Base-by-base conservation (phyloP, 2,329 filamentous ascomycete genomes). In the Aspergillus arachidicola region DNA sequence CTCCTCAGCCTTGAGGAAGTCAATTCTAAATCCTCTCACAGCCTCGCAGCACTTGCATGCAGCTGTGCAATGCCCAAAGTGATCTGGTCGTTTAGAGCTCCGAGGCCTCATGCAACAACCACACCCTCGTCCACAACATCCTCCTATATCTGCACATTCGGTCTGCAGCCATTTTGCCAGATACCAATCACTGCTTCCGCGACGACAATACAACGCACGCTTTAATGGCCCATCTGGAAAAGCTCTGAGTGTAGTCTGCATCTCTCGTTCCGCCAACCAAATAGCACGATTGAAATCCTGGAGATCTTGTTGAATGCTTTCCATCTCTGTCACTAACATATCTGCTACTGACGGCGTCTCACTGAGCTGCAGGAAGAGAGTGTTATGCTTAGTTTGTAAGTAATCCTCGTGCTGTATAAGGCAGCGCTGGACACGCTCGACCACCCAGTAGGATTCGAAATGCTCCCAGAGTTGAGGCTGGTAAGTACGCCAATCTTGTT, bases 391-490 rank as follows among this genome's bases (percentile, higher is more conserved):
- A 2, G n/a, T 0, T 10, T 10, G 19, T 10, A 41, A 0, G 1
- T 4, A 41, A 19, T 16, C 38, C 7, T 41, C 38, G 4, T 9
- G 0, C 2, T 41, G 38, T 41, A 41, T n/a, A 4, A 41, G 0
- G 6, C 0, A 0, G 16, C 38, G 38, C 1, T 4, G 6, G 16
- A 0, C 16, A 41, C 6, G 16, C 16, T n/a, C 6, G 2, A 0
- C 0, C 10, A 9, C 0, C 6, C 5, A 19, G 16, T 41, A 41
- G 38, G 16, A 41, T 2, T 9, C 0, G 0, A 41, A 41, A 3
- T n/a, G 6, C 16, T n/a, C 7, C 38, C 16, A 19, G 14, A 41
- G 16, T 1, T 41, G 19, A n/a, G 38, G 0, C 3, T 41, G 38
- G 0, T 41, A n/a, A 19, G 0, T 7, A 3, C 34, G 34, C 34